phyloP scores from a whole-genome alignment of 2,329 filamentous ascomycete genomes.

The Nigrospora osmanthi region DNA sequence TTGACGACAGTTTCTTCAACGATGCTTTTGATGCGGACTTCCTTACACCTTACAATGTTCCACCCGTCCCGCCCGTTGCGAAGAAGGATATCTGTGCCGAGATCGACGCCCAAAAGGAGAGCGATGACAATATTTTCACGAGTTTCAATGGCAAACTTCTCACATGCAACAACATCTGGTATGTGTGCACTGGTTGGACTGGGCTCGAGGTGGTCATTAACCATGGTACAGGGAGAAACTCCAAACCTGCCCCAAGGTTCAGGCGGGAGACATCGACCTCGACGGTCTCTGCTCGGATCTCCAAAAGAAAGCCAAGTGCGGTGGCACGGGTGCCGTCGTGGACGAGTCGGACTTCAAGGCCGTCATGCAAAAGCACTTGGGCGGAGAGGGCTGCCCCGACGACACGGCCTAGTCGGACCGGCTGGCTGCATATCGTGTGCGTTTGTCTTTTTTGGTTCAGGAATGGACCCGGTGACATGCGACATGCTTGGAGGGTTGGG shows the following conservation, averaged over 20 bases:
- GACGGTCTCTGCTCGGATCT: constrained; percentile 89
- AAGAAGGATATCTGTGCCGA: constrained; percentile 65
- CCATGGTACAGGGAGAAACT: constrained; percentile 70
- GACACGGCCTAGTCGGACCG: no score
- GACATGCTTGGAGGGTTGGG: no score
- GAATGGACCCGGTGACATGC: no score
- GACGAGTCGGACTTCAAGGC: constrained; percentile 82
- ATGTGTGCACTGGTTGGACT: constrained; percentile 27
- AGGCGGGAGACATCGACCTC: constrained; percentile 86
- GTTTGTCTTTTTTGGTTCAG: no score
- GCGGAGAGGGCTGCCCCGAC: constrained; percentile 23
- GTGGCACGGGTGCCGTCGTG: constrained; percentile 81
- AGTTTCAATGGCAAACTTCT: constrained; percentile 56
- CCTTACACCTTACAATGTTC: constrained; percentile 69
- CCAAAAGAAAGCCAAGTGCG: constrained; percentile 92
- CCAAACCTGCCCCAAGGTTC: constrained; percentile 78
- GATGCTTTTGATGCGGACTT: constrained; percentile 81
- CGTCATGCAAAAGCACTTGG: constrained; percentile 60
- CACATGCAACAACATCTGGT: constrained; percentile 92
- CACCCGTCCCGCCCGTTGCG: constrained; percentile 30
- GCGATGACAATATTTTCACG: constrained; percentile 57
- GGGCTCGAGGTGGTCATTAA: constrained; percentile 27
- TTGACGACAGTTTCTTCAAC: constrained; percentile 62
- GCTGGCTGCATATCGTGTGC: no score
- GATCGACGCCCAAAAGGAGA: constrained; percentile 68